Percentiles rank a stretch among this genome's conserved stretches.
These are phyloP conservation scores for Microsporum audouinii DNA, from an alignment of 2,329 filamentous ascomycete species.

Conservation along the genomic window DNA sequence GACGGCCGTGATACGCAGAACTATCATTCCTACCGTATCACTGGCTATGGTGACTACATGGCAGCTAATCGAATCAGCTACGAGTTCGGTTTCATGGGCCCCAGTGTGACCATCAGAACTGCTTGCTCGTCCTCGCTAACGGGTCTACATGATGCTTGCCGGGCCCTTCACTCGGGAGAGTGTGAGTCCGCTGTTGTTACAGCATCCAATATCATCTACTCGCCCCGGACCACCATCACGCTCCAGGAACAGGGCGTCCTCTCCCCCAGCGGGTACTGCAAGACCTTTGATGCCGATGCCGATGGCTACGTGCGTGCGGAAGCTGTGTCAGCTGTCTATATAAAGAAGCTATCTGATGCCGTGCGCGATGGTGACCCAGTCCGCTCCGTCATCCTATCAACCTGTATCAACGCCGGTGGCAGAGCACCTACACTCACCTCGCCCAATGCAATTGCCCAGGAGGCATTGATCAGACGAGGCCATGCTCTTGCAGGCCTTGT, in stretches of 20 bases:
- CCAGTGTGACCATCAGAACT: constrained; percentile 9
- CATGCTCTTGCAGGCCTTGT: constrained; percentile 23
- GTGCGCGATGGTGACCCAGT: constrained; percentile 26
- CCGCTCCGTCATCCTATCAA: constrained; percentile 24
- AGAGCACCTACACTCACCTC: constrained; percentile 15
- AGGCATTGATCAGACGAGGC: constrained; percentile 22
- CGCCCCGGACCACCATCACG: neutral
- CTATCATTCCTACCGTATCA: constrained; percentile 2
- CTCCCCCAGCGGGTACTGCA: constrained; percentile 24
- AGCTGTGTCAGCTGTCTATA: constrained; percentile 23
- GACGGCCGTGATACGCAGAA: constrained; percentile 9
- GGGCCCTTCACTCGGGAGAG: constrained; percentile 13
- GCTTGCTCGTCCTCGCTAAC: constrained; percentile 8
- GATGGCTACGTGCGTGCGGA: constrained; percentile 29
- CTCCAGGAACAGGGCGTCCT: constrained; percentile 30
- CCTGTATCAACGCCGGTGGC: constrained; percentile 23
- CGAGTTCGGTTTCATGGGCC: constrained; percentile 19
- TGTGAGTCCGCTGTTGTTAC: neutral
- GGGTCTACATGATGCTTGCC: constrained; percentile 5
- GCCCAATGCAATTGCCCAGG: constrained; percentile 18
- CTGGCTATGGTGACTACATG: constrained; percentile 9
- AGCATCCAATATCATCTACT: neutral
- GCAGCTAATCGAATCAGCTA: constrained; percentile 16
- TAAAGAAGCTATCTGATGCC: constrained; percentile 23
- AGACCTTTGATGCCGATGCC: constrained; percentile 24